phyloP scores from a whole-genome alignment of 352 stramenopile species.

The Elongisporangium undulatum region DNA sequence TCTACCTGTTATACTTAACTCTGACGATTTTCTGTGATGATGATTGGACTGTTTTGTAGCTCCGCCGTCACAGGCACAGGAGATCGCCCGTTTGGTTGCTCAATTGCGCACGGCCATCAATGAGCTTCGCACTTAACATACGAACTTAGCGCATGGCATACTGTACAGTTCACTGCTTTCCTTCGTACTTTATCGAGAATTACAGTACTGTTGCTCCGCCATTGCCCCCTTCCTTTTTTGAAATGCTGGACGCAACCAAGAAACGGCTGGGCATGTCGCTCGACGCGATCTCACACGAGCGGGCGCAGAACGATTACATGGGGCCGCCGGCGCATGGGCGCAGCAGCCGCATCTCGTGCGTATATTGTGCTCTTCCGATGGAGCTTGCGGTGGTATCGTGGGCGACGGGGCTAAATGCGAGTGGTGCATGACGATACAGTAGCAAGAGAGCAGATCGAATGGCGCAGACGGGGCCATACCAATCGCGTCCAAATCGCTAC shows the following conservation, averaged over 20 bases:
- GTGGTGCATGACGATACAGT: slow-evolving; percentile 13
- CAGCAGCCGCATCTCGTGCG: slow-evolving; percentile 29
- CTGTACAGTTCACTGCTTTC: background rate
- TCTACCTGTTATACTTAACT: background rate
- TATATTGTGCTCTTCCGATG: slow-evolving; percentile 4
- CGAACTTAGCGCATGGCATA: background rate
- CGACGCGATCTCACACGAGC: slow-evolving; percentile 57
- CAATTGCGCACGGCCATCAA: slow-evolving; percentile 25
- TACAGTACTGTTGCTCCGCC: background rate
- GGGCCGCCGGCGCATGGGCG: background rate
- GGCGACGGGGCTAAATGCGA: background rate
- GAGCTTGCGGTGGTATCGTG: background rate
- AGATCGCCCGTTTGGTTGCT: slow-evolving; percentile 35
- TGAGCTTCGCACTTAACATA: background rate
- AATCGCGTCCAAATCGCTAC: slow-evolving; percentile 8
- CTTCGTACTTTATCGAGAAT: background rate
- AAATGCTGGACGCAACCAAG: slow-evolving; percentile 32
- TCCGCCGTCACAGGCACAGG: slow-evolving; percentile 29
- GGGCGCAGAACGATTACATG: slow-evolving; percentile 19
- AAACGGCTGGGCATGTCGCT: slow-evolving; percentile 76
- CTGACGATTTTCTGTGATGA: background rate
- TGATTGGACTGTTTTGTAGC: background rate
- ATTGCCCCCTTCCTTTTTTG: background rate
- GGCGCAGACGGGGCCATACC: slow-evolving; percentile 54
- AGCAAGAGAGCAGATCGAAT: slow-evolving; percentile 65